A percentile compares a stretch with the other conserved stretches of the same genome.
Evolutionary conservation across 306 rosid species (phyloP).

Genomic region (Dicorynia guianensis): DNA sequence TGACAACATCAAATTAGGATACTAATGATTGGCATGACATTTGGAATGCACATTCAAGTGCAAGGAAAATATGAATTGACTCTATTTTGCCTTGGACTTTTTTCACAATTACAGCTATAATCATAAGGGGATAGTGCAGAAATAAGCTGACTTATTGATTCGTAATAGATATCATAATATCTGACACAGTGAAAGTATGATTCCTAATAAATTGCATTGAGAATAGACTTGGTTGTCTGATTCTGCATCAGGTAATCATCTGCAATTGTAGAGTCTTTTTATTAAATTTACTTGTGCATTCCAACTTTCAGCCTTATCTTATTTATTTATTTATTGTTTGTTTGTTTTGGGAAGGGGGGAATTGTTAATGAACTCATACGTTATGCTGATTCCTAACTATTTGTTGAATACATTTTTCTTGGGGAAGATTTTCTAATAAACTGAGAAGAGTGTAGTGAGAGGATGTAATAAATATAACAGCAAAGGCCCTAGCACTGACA

Average conservation of each 20-base stretch:
- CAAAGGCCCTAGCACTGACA: constrained; percentile 27
- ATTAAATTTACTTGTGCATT: not conserved
- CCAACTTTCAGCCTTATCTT: not conserved
- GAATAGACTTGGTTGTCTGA: not conserved
- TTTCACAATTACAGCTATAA: constrained; percentile 7
- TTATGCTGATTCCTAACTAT: constrained; percentile 7
- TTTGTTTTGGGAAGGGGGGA: not conserved
- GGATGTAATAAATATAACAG: constrained; percentile 23
- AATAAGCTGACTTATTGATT: not conserved
- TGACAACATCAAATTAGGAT: constrained; percentile 6
- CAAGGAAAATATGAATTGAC: constrained; percentile 13
- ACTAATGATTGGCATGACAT: constrained; percentile 1
- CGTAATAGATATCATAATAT: not conserved
- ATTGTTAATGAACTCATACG: not conserved
- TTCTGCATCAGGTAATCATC: not conserved
- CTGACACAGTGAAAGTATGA: not conserved
- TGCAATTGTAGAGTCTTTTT: not conserved
- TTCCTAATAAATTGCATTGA: not conserved
- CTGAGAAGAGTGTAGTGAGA: constrained; percentile 17
- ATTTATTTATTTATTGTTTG: not conserved
- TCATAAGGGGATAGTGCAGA: not conserved
- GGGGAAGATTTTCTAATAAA: not conserved
- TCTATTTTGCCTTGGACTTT: constrained; percentile 4
- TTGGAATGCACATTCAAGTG: constrained; percentile 1
- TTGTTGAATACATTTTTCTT: not conserved